A percentile compares a stretch with the other conserved stretches of the same genome.
Evolutionary conservation across 2,329 filamentous ascomycete genomes (phyloP).

Genomic region (Arthrinium phaeospermum): DNA sequence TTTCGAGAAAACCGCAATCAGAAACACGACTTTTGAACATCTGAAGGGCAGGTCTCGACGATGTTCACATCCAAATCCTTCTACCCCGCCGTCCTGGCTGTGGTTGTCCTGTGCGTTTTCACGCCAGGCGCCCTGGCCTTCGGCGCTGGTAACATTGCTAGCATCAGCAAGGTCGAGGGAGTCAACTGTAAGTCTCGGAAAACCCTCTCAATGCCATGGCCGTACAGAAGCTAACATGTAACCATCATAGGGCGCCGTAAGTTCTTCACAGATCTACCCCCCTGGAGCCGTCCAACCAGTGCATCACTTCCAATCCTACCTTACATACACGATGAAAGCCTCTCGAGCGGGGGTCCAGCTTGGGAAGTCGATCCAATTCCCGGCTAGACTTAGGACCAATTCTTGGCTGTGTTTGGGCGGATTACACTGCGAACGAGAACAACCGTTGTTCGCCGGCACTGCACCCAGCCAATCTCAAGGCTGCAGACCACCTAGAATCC

Average conservation of each 20-base stretch:
- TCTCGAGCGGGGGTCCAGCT: background rate
- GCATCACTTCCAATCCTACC: background rate
- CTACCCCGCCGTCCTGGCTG: conserved; percentile 58
- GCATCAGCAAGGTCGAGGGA: conserved; percentile 80
- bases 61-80: conserved; percentile 54
- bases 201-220: background rate
- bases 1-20: background rate
- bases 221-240: background rate
- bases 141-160: conserved; percentile 87
- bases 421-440: background rate
- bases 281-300: background rate
- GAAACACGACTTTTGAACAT: conserved; percentile 9
- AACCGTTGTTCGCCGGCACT: background rate
- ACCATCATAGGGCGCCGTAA: conserved; percentile 25
- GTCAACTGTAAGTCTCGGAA: conserved; percentile 69
- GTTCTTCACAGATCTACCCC: conserved; percentile 12
- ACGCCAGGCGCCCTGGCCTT: conserved; percentile 76
- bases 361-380: background rate
- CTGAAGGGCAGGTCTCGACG: conserved; percentile 24
- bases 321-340: background rate
- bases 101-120: conserved; percentile 69
- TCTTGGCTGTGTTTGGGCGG: background rate
- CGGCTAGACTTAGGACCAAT: background rate
- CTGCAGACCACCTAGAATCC: background rate
- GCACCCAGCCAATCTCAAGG: background rate